Conservation (phyloP, 2,329 filamentous ascomycete species). For the Stenocarpella maydis region DNA sequence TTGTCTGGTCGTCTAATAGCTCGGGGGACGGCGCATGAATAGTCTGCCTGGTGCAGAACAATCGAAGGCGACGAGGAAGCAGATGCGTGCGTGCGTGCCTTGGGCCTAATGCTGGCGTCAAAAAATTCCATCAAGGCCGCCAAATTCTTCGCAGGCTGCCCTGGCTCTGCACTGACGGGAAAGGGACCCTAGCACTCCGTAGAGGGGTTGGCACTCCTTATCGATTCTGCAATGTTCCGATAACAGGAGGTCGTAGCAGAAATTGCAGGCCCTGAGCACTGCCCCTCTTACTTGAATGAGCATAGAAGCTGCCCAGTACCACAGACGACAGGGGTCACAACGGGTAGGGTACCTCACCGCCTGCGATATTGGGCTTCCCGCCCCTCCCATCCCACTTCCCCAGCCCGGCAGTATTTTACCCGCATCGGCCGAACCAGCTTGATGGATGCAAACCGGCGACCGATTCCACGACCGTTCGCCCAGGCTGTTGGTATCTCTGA, state of each 20-base stretch:
- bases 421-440: background rate
- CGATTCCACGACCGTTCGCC: background rate
- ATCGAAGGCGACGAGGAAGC: background rate
- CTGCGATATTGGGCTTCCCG: slow-evolving; percentile 13
- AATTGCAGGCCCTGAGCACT: slow-evolving; percentile 18
- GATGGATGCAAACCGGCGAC: background rate
- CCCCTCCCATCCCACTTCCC: slow-evolving; percentile 20
- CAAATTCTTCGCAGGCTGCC: slow-evolving; percentile 10
- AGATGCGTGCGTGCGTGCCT: slow-evolving; percentile 8
- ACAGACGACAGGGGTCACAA: background rate
- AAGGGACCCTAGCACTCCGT: background rate
- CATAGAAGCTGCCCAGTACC: slow-evolving; percentile 10
- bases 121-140: background rate
- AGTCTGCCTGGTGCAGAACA: slow-evolving; percentile 17
- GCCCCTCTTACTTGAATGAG: slow-evolving; percentile 31
- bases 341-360: slow-evolving; percentile 17
- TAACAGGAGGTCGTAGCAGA: slow-evolving; percentile 32
- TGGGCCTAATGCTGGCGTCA: slow-evolving; percentile 5
- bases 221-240: slow-evolving; percentile 16
- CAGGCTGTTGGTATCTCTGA: background rate
- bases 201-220: slow-evolving; percentile 28
- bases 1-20: background rate
- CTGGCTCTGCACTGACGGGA: slow-evolving; percentile 4
- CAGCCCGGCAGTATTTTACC: slow-evolving; percentile 30
- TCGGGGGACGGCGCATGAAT: background rate